phyloP scores from a whole-genome alignment of 2,329 filamentous ascomycete species.

The Fusarium gaditjirri region DNA sequence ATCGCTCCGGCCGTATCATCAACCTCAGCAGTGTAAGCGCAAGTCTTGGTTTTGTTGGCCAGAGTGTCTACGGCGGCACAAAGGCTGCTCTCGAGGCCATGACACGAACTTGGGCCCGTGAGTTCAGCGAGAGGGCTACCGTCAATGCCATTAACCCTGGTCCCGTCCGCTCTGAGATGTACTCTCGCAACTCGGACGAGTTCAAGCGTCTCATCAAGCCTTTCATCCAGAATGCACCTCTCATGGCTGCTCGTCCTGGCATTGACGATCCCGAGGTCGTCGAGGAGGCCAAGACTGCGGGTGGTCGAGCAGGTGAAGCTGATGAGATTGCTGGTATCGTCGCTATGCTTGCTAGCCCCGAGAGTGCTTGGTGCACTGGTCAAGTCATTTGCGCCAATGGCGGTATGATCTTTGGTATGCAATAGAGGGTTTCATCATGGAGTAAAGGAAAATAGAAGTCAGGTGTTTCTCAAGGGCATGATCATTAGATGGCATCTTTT shows the following conservation, averaged over 20 bases:
- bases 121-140: conserved; percentile 61
- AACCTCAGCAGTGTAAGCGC: conserved; percentile 63
- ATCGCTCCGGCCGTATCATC: conserved; percentile 70
- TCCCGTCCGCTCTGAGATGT: conserved; percentile 63
- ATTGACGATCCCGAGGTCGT: conserved; percentile 41
- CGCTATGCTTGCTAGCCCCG: conserved; percentile 41
- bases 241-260: conserved; percentile 41
- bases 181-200: conserved; percentile 48
- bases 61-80: conserved; percentile 64
- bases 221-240: conserved; percentile 44
- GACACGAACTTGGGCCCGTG: conserved; percentile 65
- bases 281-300: conserved; percentile 43
- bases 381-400: conserved; percentile 46
- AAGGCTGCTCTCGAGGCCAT: conserved; percentile 67
- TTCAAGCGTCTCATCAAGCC: conserved; percentile 45
- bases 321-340: conserved; percentile 42
- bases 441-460: conserved; percentile 9
- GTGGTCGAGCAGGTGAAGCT: conserved; percentile 43
- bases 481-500: conserved; percentile 24
- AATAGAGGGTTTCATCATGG: conserved; percentile 24
- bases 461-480: conserved; percentile 4
- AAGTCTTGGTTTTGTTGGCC: conserved; percentile 59
- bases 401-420: conserved; percentile 45
- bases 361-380: conserved; percentile 44
- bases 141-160: conserved; percentile 67